A percentile compares a stretch with the other conserved stretches of the same genome.
Conservation (phyloP, 345 rosid species). For the Eucalyptus pauciflora region DNA sequence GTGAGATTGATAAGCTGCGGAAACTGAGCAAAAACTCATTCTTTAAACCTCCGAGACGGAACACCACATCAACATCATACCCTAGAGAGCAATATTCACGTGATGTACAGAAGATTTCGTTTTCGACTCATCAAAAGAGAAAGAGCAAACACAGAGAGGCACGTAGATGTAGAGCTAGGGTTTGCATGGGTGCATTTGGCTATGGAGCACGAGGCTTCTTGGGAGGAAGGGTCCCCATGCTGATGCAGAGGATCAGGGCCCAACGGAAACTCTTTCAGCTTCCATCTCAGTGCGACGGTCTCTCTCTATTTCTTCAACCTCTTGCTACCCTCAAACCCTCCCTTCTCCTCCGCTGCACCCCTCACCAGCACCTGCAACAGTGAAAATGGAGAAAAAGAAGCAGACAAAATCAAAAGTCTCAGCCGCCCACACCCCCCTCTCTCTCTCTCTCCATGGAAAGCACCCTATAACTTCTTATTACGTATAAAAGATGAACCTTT, state of each 20-base stretch:
- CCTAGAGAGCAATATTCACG: neutral
- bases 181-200: neutral
- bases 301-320: neutral
- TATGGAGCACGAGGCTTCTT: constrained; percentile 7
- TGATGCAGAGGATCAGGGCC: constrained; percentile 50
- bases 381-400: neutral
- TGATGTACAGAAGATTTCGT: neutral
- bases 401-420: neutral
- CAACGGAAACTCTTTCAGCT: constrained; percentile 18
- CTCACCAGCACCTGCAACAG: neutral
- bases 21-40: neutral
- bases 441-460: neutral
- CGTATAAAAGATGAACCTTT: neutral
- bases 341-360: neutral
- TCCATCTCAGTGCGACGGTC: neutral
- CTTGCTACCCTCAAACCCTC: neutral
- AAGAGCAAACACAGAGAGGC: neutral
- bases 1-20: neutral
- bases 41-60: neutral
- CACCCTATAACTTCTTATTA: neutral
- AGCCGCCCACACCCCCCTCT: neutral
- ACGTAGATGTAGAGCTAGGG: neutral
- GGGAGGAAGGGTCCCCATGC: constrained; percentile 12
- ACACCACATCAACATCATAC: neutral
- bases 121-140: neutral